Evolutionary conservation across 2,329 filamentous ascomycete species (phyloP), one percentile per base, ranked within the genome.

Genomic region (Xylariomycetidae sp.): DNA sequence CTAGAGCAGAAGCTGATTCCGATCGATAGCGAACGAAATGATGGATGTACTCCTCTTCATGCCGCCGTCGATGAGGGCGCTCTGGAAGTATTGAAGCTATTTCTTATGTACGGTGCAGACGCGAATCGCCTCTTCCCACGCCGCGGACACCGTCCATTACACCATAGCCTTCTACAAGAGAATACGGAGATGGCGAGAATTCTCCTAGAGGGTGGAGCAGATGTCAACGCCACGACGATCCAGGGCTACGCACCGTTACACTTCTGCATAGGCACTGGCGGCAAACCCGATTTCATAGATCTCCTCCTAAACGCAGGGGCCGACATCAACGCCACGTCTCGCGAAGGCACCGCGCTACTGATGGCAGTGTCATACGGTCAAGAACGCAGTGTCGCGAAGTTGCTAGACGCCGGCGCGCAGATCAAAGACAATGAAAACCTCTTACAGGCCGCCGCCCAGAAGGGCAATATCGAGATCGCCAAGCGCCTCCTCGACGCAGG

Each of bases 31-130:
- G 26, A 29, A n/a, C 13, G 18, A n/a, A 10, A 30, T 14, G 33
- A 34, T n/a, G 33, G 33, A 25, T 30, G 12, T 14, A 34, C 33
- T 3, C 33, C 33, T 13, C 20, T 30, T 9, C 33, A 34, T 8
- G 20, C n/a, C 14, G 33, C 33, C 8, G 27, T 34, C 10, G 26
- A 30, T 5, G 27, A 17, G 11, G 26, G 14, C 4, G 27, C 16
- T 3, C 18, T 25, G 3, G 33, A 30, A 6, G 33, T 18, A 2
- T 15, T 34, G 5, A 16, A 10, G 19, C 13, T 34, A 13, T 14
- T 34, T 11, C 12, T 34, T 6, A 18, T 20, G 11, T 20, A 29
- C 27, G 33, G 33, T 16, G 33, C 33, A 29, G 33, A 34, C 13
- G 26, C 33, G 6, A 30, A 34, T 15, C 33, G 33, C 13, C 7